Conservation (phyloP, 441 rosid species). For the Breynia disticha region DNA sequence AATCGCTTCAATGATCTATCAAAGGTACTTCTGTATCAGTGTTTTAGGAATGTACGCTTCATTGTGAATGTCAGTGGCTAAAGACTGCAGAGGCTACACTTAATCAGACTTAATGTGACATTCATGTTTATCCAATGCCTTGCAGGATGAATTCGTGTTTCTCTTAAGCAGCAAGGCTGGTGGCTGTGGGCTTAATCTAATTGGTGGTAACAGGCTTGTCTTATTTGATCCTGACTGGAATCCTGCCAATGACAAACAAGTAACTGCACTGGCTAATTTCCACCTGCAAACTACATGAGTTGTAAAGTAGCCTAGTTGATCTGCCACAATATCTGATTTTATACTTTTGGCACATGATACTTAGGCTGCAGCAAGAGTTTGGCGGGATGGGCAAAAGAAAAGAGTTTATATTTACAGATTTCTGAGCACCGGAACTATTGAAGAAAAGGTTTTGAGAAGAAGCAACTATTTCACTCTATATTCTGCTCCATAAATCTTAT, state of each 20-base stretch:
- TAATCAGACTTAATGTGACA: background rate
- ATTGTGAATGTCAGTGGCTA: background rate
- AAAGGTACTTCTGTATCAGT: slow-evolving; percentile 39
- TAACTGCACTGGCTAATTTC: slow-evolving; percentile 24
- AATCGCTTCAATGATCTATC: slow-evolving; percentile 77
- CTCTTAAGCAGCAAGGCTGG: slow-evolving; percentile 99
- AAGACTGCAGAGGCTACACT: background rate
- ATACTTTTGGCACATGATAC: slow-evolving; percentile 14
- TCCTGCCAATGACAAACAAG: slow-evolving; percentile 99
- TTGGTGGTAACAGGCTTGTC: slow-evolving; percentile 89
- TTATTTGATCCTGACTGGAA: slow-evolving; percentile 99
- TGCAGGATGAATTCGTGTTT: slow-evolving; percentile 92
- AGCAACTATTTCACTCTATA: slow-evolving; percentile 10
- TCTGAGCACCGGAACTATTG: slow-evolving; percentile 94
- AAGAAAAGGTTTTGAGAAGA: slow-evolving; percentile 72
- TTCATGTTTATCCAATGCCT: slow-evolving; percentile 9
- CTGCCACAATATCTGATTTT: slow-evolving; percentile 13
- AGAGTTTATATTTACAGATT: slow-evolving; percentile 93
- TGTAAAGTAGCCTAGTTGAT: slow-evolving; percentile 7
- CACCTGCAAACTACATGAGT: slow-evolving; percentile 4
- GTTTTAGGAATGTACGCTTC: slow-evolving; percentile 5
- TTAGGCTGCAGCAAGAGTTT: slow-evolving; percentile 98
- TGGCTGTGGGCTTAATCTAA: slow-evolving; percentile 96
- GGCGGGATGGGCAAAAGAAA: slow-evolving; percentile 99
- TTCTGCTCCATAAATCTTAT: background rate